These are phyloP conservation scores for Trapa bicornis DNA, from an alignment of 345 rosid species.

Conservation along the genomic window DNA sequence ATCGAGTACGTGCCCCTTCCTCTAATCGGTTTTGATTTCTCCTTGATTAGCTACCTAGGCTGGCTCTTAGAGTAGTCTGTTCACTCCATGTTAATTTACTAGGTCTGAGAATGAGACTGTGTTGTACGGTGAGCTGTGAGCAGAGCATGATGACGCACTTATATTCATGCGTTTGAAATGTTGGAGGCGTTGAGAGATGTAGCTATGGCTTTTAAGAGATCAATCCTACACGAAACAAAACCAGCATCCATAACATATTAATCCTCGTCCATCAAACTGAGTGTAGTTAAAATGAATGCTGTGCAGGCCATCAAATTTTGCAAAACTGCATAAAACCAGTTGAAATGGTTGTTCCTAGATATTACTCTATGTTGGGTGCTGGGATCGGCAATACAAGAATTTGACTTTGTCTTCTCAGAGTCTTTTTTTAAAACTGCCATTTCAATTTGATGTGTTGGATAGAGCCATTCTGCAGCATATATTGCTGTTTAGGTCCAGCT, in stretches of 20 bases:
- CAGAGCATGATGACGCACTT: no score
- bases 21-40: background rate
- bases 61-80: no score
- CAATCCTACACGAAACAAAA: background rate
- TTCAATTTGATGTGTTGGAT: background rate
- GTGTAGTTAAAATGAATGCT: background rate
- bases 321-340: background rate
- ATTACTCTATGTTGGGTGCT: background rate
- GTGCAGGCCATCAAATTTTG: background rate
- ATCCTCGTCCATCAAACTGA: background rate
- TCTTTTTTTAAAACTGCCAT: background rate
- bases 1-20: constrained; percentile 39
- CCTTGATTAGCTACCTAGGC: no score
- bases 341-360: background rate
- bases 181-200: background rate
- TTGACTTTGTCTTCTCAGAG: background rate
- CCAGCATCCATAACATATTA: background rate
- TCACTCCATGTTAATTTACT: no score
- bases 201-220: background rate
- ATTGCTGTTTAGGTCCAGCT: background rate
- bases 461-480: background rate
- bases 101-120: no score
- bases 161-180: no score
- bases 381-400: background rate
- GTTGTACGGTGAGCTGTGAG: no score